A percentile compares a stretch with the other conserved stretches of the same genome.
phyloP scores from a whole-genome alignment of 768 basidiomycete genomes.

The Pulveroboletus sp. region DNA sequence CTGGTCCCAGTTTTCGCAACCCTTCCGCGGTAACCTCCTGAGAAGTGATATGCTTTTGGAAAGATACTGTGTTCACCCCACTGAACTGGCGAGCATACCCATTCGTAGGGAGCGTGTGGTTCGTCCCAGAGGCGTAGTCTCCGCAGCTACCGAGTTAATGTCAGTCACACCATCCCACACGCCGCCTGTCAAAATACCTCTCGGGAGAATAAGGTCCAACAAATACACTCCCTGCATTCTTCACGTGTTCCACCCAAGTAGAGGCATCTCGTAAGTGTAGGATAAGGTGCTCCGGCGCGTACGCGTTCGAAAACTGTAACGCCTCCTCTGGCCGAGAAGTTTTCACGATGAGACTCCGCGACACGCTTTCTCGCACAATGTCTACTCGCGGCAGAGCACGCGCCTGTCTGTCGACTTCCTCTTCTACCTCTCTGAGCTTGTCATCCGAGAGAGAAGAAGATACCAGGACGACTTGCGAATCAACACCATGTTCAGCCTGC shows the following conservation, averaged over 20 bases:
- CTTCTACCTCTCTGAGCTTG: slow-evolving; percentile 70
- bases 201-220: slow-evolving; percentile 94
- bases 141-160: slow-evolving; percentile 63
- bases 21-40: slow-evolving; percentile 86
- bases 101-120: slow-evolving; percentile 95
- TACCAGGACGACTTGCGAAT: slow-evolving; percentile 96
- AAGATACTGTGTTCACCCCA: slow-evolving; percentile 93
- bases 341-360: slow-evolving; percentile 87
- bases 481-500: slow-evolving; percentile 96
- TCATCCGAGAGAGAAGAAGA: slow-evolving; percentile 62
- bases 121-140: slow-evolving; percentile 98
- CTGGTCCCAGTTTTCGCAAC: slow-evolving; percentile 73
- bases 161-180: slow-evolving; percentile 4
- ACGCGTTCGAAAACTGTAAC: slow-evolving; percentile 89
- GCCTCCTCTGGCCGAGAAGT: slow-evolving; percentile 66
- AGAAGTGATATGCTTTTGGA: slow-evolving; percentile 98
- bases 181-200: slow-evolving; percentile 49
- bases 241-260: slow-evolving; percentile 56
- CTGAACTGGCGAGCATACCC: slow-evolving; percentile 98
- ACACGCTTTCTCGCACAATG: slow-evolving; percentile 84
- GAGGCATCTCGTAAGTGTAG: slow-evolving; percentile 76
- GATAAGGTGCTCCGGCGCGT: slow-evolving; percentile 97
- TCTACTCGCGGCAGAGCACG: slow-evolving; percentile 80
- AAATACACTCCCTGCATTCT: slow-evolving; percentile 96
- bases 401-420: slow-evolving; percentile 83